A percentile compares a stretch with the other conserved stretches of the same genome.
These are phyloP conservation scores for Penicillium nordicum DNA, from an alignment of 2,329 filamentous ascomycete species.

Conservation along the genomic window DNA sequence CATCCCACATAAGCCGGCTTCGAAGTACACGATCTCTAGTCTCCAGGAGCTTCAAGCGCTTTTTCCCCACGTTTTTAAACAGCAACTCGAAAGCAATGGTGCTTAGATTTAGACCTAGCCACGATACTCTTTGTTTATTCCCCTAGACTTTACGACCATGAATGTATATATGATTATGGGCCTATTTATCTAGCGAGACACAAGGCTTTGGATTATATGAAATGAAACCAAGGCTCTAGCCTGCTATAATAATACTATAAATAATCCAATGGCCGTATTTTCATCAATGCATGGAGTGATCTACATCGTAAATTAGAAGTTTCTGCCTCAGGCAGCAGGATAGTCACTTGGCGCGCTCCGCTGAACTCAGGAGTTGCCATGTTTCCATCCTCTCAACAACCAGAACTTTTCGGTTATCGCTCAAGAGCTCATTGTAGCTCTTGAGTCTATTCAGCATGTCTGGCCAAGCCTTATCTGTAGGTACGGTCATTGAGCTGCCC, in stretches of 20 bases:
- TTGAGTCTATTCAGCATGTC: conserved; percentile 15
- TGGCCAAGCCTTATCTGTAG: conserved; percentile 43
- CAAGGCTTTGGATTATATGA: neutral
- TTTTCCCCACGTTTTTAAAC: conserved; percentile 84
- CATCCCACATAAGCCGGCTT: conserved; percentile 61
- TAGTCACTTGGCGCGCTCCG: conserved; percentile 14
- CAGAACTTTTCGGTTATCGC: conserved; percentile 7
- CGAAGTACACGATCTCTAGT: conserved; percentile 70
- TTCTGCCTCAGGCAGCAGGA: conserved; percentile 18
- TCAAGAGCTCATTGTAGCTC: conserved; percentile 13
- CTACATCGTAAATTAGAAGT: neutral
- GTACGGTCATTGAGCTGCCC: conserved; percentile 73
- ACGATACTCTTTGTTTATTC: neutral
- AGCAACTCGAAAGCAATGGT: conserved; percentile 6
- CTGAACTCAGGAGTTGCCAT: conserved; percentile 15
- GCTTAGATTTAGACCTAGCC: conserved; percentile 3
- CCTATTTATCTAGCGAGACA: neutral
- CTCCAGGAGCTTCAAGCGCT: conserved; percentile 70
- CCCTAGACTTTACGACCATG: conserved; percentile 6
- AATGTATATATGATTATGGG: conserved; percentile 3
- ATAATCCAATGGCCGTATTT: neutral
- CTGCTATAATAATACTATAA: neutral
- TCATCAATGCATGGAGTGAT: neutral
- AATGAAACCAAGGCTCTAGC: neutral
- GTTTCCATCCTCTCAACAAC: conserved; percentile 3